Evolutionary conservation across 75 land plant species (phyloP).

Genomic region (Sequoiadendron giganteum): DNA sequence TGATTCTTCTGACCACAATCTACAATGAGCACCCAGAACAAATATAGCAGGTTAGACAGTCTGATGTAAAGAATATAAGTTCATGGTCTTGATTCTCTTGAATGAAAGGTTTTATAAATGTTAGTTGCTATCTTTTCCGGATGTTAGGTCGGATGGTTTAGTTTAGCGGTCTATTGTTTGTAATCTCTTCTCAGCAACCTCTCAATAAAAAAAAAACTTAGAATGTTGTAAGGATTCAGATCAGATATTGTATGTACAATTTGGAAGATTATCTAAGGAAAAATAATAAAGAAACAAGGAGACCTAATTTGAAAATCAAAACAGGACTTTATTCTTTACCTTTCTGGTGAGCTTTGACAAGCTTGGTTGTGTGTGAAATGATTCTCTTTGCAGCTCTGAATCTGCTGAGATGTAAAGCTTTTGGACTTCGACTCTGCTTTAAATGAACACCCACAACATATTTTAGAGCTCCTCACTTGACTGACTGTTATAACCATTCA

Average conservation of each 20-base stretch:
- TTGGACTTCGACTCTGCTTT: not conserved
- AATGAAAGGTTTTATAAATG: no score
- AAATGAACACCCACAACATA: not conserved
- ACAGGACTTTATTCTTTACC: not conserved
- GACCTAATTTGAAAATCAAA: not conserved
- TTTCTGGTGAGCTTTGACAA: not conserved
- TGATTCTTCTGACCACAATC: not conserved
- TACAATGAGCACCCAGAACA: not conserved
- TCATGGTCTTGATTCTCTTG: no score
- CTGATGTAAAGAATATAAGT: not conserved
- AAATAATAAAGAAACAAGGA: not conserved
- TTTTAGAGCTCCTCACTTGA: not conserved
- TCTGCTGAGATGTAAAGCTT: not conserved
- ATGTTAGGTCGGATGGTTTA: no score
- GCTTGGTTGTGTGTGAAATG: not conserved
- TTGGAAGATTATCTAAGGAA: not conserved
- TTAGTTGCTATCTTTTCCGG: no score
- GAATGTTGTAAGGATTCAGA: no score
- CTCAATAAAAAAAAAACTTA: no score
- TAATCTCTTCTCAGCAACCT: no score
- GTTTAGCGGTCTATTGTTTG: no score
- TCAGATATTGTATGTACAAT: no score
- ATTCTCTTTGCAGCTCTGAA: not conserved
- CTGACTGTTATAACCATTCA: not conserved
- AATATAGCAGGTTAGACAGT: no score